A percentile compares a stretch with the other conserved stretches of the same genome.
Conservation (phyloP, 2,329 filamentous ascomycete species). For the Colletotrichum brevisporum region DNA sequence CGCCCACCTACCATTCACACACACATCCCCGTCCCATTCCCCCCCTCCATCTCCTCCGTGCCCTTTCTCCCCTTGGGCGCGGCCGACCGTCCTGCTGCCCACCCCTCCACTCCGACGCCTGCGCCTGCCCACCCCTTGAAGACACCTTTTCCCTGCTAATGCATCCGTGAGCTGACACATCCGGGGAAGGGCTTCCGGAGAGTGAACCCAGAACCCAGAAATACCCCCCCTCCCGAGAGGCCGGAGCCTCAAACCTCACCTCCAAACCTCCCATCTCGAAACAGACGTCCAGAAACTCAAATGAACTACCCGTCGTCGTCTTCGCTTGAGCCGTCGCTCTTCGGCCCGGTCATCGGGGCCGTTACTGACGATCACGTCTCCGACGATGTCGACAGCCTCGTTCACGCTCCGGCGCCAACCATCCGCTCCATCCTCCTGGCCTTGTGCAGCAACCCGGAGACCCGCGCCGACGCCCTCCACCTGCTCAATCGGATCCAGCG, state of each 20-base stretch:
- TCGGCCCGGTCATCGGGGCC: background rate
- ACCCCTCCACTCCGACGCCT: conserved; percentile 22
- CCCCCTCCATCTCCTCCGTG: conserved; percentile 6
- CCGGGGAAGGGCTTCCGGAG: conserved; percentile 40
- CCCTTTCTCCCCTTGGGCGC: conserved; percentile 20
- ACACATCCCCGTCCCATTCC: conserved; percentile 21
- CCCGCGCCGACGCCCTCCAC: conserved; percentile 35
- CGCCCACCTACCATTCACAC: conserved; percentile 27
- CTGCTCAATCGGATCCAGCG: conserved; percentile 37
- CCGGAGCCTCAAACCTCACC: conserved; percentile 29
- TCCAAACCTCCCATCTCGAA: conserved; percentile 9
- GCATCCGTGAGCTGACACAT: conserved; percentile 41
- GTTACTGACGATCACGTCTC: no score
- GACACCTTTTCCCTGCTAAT: conserved; percentile 33
- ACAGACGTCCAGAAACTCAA: background rate
- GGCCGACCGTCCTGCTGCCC: conserved; percentile 23
- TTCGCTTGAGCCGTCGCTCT: conserved; percentile 21
- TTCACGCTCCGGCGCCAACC: conserved; percentile 31
- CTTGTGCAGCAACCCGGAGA: conserved; percentile 35
- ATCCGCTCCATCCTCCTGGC: conserved; percentile 41
- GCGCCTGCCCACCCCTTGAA: conserved; percentile 32
- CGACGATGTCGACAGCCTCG: conserved; percentile 37
- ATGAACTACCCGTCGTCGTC: conserved; percentile 32
- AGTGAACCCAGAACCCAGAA: conserved; percentile 40
- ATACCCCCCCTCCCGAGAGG: conserved; percentile 22